Percentiles rank a stretch among this genome's conserved stretches.
These are phyloP conservation scores for Collybiopsis confluens DNA, from an alignment of 768 basidiomycete genomes.

Conservation along the genomic window DNA sequence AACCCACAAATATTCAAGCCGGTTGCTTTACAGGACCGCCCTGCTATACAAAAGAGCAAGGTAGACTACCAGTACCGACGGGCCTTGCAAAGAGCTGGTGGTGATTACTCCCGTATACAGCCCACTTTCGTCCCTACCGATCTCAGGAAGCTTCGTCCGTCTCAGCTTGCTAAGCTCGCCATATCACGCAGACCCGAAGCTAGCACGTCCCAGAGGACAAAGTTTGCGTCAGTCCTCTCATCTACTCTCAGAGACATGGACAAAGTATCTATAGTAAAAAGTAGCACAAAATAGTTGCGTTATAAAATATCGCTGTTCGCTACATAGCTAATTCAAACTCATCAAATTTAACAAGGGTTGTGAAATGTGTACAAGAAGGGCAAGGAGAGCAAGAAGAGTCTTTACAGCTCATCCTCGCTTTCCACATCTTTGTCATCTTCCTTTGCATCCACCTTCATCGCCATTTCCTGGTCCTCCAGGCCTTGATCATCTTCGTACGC, in stretches of 20 bases:
- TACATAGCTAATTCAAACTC: background rate
- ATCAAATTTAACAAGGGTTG: too few relatives aligned
- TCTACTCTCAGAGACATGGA: background rate
- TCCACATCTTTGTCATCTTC: background rate
- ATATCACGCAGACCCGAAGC: conserved; percentile 42
- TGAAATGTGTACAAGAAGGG: too few relatives aligned
- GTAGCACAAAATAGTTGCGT: background rate
- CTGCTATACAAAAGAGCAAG: conserved; percentile 3
- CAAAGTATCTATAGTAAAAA: background rate
- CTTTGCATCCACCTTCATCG: too few relatives aligned
- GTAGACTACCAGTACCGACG: conserved; percentile 3
- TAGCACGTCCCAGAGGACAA: conserved; percentile 30
- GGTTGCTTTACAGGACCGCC: background rate
- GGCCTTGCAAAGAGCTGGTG: conserved; percentile 21
- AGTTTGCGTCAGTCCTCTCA: conserved; percentile 30
- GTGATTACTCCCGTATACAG: conserved; percentile 47
- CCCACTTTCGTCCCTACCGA: background rate
- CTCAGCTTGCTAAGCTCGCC: conserved; percentile 37
- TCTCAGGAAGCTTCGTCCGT: conserved; percentile 29
- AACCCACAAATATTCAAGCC: background rate
- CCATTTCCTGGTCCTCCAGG: background rate
- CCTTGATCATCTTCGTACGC: background rate
- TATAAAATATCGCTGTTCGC: background rate
- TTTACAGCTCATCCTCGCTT: background rate
- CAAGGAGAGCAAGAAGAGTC: too few relatives aligned